Conservation (phyloP, 805 yeast species). For the Schwanniomyces occidentalis region DNA sequence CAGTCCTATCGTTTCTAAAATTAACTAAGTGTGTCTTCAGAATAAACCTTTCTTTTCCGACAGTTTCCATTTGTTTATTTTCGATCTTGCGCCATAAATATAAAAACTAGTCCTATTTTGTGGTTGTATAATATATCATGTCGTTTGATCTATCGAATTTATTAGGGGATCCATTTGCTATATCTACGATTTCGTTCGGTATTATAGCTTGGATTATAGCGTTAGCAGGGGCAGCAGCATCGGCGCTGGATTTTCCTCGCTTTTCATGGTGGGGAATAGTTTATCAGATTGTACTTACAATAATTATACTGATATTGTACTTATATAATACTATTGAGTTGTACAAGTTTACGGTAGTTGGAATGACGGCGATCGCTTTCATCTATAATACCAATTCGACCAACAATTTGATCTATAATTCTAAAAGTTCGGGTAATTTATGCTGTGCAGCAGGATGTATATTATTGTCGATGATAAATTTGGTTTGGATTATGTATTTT, state of each 20-base stretch:
- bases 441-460: constrained; percentile 95
- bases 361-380: constrained; percentile 67
- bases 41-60: too few relatives aligned
- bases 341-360: constrained; percentile 61
- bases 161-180: constrained; percentile 83
- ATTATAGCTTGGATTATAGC: constrained; percentile 83
- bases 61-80: too few relatives aligned
- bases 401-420: constrained; percentile 70
- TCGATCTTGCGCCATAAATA: too few relatives aligned
- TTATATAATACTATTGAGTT: constrained; percentile 63
- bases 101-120: background rate
- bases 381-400: constrained; percentile 84
- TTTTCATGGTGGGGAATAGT: constrained; percentile 98
- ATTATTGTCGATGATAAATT: constrained; percentile 73
- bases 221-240: constrained; percentile 74
- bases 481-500: constrained; percentile 84
- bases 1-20: too few relatives aligned
- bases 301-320: constrained; percentile 52
- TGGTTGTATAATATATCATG: constrained; percentile 19
- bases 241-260: constrained; percentile 56
- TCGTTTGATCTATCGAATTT: constrained; percentile 49
- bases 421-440: constrained; percentile 59
- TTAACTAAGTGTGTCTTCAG: too few relatives aligned
- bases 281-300: constrained; percentile 64
- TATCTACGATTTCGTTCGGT: constrained; percentile 76